A percentile compares a stretch with the other conserved stretches of the same genome.
phyloP scores from a whole-genome alignment of 139 green algal genomes.

The Volvox africanus region DNA sequence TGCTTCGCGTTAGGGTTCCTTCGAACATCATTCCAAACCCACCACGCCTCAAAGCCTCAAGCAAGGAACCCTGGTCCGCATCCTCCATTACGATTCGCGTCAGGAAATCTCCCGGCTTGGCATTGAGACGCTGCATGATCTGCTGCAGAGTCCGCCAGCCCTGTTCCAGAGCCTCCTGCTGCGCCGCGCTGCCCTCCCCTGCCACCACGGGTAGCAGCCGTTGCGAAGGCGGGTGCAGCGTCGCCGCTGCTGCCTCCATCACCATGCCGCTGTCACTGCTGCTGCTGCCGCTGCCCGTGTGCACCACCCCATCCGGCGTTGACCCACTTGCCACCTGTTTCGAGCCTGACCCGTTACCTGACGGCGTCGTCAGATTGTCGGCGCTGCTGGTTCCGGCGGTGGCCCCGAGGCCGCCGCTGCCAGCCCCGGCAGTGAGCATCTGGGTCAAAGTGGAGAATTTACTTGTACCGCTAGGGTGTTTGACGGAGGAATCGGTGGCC shows the following conservation, averaged over 20 bases:
- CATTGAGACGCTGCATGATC: slow-evolving; percentile 24
- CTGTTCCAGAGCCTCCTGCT: slow-evolving; percentile 1
- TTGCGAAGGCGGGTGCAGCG: neutral
- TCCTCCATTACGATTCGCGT: slow-evolving; percentile 38
- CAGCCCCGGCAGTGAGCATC: neutral
- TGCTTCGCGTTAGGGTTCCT: no score
- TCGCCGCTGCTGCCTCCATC: neutral
- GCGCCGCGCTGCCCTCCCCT: neutral
- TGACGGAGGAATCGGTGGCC: neutral
- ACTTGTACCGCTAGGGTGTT: neutral
- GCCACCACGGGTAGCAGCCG: neutral
- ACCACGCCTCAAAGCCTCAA: neutral
- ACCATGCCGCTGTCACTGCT: neutral
- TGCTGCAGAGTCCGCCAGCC: slow-evolving; percentile 34
- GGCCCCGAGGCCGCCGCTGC: neutral
- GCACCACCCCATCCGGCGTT: neutral
- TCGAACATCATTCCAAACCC: neutral
- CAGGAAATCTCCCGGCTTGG: slow-evolving; percentile 25
- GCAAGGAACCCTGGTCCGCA: slow-evolving; percentile 34
- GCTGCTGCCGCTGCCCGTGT: neutral
- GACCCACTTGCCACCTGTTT: neutral
- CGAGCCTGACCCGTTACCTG: neutral
- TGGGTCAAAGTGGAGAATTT: neutral
- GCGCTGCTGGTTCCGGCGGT: neutral
- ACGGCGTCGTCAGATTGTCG: neutral